Evolutionary conservation across 164 flowering plant genomes (phyloP), one percentile per base, ranked within the genome.

Genomic region (Amborella trichopoda): DNA sequence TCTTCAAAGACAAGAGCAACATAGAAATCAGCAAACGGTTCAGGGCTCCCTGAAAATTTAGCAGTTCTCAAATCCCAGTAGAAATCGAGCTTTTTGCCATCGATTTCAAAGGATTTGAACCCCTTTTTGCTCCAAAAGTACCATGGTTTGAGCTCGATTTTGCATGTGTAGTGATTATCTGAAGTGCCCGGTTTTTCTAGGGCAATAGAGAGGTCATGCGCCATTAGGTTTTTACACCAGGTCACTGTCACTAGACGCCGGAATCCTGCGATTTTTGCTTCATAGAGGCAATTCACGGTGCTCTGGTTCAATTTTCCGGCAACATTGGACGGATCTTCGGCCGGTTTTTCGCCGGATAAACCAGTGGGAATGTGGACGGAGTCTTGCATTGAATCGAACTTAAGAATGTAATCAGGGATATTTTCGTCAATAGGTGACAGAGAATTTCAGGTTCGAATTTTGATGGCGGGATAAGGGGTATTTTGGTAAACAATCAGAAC

Each of bases 121-220:
- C 99, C 95, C 56, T 84, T 83, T 34, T 76, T 82, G 71, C 74
- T 77, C 99, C 96, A 91, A 48, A 91, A 87, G 18, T 75, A 82
- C 96, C 96, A 91, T 0, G 99, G 94, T 67, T 87, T 87, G 16
- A 91, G 70, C 41, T 91, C 99, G 21, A 91, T 67, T 59, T 87
- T 91, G 72, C 80, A 87, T 2, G 57, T 65, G 62, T 66, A 49
- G 8, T 53, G 70, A n/a, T 24, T 26, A 0, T 72, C 80, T 5
- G 65, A 68, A 38, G 16, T 38, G 5, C 23, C 25, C 12, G 66
- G 67, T 49, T 46, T 46, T 21, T 70, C 72, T 1, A 78, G 63
- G 16, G 50, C 44, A 45, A 77, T 48, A 61, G 3, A 44, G 10
- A 81, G 68, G 50, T 63, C 47, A 47, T 70, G 72, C 54, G 57